Evolutionary conservation across 2,329 filamentous ascomycete species (phyloP), one percentile per base, ranked within the genome.

Genomic region (Phaeosphaeria sp.): DNA sequence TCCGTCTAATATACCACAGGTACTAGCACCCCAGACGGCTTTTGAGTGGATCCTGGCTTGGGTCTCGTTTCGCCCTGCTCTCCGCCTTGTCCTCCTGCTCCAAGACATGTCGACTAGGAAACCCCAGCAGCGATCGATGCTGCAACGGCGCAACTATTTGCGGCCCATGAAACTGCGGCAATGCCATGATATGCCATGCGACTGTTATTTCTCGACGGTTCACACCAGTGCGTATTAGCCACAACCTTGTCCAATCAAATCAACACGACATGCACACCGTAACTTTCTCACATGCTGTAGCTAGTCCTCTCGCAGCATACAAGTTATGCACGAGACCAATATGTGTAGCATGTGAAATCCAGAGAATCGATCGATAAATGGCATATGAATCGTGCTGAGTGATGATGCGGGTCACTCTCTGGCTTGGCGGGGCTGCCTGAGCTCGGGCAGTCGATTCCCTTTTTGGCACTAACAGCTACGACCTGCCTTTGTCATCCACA

Each of bases 401-500:
- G 30, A 15, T 36, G 30, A 36, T 36, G 11, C 30, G 39, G 61
- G 58, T 30, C 57, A 59, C 52, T 64, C 23, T 52, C 43, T 63
- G 58, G 65, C 61, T 62, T 60, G 57, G 60, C 62, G 55, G 53
- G 60, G 57, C 43, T 46, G 56, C 55, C 51, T 60, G 55, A 41
- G 59, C 57, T 63, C 65, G 65, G 65, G 48, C 63, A 54, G 58
- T 58, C 53, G 57, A 56, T 67, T 62, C 63, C 64, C 42, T 44
- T 66, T 70, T 59, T 56, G 66, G 64, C 50, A 54, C 46, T 55
- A 18, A 53, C 47, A 58, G 59, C 58, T 53, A 62, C 57, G 42
- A 54, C 56, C 54, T 58, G 56, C 62, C 61, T 63, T 60, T 61
- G 57, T 71, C 67, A 70, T 71, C 61, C 65, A 62, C 68, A 64